Evolutionary conservation across 2,329 filamentous ascomycete genomes (phyloP), one percentile per base, ranked within the genome.

Genomic region (Pseudofabraea citricarpa): DNA sequence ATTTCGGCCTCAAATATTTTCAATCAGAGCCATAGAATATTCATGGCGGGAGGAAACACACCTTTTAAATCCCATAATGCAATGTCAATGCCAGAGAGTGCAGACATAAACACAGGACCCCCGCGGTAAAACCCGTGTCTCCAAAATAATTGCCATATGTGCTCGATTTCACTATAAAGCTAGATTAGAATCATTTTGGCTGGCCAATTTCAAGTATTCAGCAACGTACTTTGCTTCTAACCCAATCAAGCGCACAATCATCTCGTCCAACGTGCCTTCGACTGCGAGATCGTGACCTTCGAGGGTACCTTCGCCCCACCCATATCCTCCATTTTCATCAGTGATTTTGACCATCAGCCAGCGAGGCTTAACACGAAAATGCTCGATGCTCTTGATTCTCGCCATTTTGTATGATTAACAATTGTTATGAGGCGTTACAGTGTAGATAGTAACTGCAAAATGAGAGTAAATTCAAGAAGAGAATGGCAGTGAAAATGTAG

Each of bases 311-410:
- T 89, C 85, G 15, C 85, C 85, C 85, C 85, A 89, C 6, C 85
- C 85, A 40, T 72, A 67, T 24, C 77, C 70, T 3, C 77, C 83
- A 2, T 72, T 71, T 24, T 81, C 77, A 56, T 89, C 84, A 2
- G 76, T 81, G 49, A 90, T 75, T 61, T 89, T 90, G 52, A 89
- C 85, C 51, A 89, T 87, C 2, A 90, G 70, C 85, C 85, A 90
- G 31, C 85, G 72, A 12, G 85, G 85, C 36, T 82, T 81, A 7
- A 89, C 79, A 15, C 85, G 76, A 59, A 88, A 89, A 58, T 88
- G 87, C 54, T 87, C 83, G 33, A 89, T 80, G 20, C 58, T 71
- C 48, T 73, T 70, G 56, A 87, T 86, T 50, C 77, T 81, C 1
- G 71, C 72, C 81, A 85, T 85, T 22, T 41, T 15, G 12, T n/a